Evolutionary conservation across 2,329 filamentous ascomycete species (phyloP).

Genomic region (Fusarium illudens): DNA sequence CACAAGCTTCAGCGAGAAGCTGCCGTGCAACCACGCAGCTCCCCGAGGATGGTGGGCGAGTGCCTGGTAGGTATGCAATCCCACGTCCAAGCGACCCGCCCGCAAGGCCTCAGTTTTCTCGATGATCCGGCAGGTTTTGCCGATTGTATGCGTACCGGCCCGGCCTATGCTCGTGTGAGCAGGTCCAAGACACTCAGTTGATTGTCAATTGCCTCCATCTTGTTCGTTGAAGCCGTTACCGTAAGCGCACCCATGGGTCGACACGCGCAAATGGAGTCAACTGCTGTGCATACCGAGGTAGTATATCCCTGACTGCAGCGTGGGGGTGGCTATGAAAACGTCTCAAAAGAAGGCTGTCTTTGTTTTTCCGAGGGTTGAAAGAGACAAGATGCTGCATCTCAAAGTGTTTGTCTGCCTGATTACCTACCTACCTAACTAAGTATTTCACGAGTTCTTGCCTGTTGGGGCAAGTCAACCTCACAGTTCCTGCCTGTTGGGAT

Average conservation of each 20-base stretch:
- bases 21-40: conserved; percentile 18
- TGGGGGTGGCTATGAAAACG: neutral
- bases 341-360: neutral
- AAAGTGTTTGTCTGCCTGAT: neutral
- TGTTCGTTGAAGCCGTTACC: neutral
- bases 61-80: neutral
- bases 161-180: conserved; percentile 4
- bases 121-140: neutral
- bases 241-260: neutral
- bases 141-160: conserved; percentile 23
- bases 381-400: neutral
- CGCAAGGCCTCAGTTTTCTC: neutral
- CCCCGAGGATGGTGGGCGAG: conserved; percentile 7
- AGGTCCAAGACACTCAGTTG: neutral
- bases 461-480: neutral
- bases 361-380: neutral
- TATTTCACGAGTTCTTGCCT: neutral
- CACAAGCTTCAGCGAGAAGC: conserved; percentile 7
- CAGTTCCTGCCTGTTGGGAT: neutral
- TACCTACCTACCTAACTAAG: neutral
- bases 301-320: neutral
- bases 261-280: neutral
- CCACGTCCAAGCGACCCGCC: conserved; percentile 2
- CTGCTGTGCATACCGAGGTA: neutral
- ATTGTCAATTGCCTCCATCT: conserved; percentile 3